Conservation (phyloP, 306 rosid genomes). For the Cicer bijugum region DNA sequence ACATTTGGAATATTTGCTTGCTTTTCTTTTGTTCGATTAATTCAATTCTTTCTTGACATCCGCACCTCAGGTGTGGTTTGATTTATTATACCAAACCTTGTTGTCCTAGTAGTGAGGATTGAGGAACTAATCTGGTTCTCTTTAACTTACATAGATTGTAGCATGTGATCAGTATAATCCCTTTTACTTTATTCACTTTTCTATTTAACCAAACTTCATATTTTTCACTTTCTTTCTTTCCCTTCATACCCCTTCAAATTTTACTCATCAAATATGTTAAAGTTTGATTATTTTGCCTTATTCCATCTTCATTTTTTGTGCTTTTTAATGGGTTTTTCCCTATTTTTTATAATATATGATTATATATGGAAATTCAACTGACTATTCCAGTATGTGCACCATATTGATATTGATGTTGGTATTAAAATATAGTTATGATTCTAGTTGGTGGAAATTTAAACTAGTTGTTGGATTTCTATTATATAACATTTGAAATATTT, state of each 20-base stretch:
- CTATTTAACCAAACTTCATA: background rate
- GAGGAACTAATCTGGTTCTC: no score
- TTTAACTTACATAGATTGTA: no score
- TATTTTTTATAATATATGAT: background rate
- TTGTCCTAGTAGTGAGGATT: no score
- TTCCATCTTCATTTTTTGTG: background rate
- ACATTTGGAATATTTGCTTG: no score
- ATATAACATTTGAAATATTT: no score
- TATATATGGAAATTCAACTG: slow-evolving; percentile 3
- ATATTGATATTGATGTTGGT: background rate
- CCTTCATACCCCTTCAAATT: background rate
- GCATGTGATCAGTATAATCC: background rate
- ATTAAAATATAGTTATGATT: background rate
- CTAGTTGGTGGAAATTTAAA: background rate
- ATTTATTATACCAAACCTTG: no score
- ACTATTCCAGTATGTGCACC: background rate
- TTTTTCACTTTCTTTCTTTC: slow-evolving; percentile 7
- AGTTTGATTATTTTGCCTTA: slow-evolving; percentile 42
- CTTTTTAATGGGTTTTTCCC: slow-evolving; percentile 7
- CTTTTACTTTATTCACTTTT: slow-evolving; percentile 12
- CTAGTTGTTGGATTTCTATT: background rate
- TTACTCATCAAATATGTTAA: slow-evolving; percentile 17
- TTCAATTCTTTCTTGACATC: no score
- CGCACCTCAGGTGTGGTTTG: no score
- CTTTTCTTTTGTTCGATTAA: no score